phyloP scores from a whole-genome alignment of 306 rosid genomes.

The Pyrus betulifolia region DNA sequence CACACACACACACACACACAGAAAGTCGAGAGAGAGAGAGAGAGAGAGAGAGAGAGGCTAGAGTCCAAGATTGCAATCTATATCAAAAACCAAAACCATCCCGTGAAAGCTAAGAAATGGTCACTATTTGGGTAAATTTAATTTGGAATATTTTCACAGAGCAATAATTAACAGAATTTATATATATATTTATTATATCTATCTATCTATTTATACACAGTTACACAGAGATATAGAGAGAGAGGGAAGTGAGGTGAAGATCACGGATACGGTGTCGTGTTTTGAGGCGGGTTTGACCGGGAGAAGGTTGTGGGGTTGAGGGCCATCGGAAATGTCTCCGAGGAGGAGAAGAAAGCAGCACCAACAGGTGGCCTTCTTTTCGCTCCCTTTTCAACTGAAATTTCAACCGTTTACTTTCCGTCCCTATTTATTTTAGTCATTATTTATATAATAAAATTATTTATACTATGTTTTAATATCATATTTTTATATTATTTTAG shows the following conservation, averaged over 20 bases:
- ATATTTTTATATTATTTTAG: no score
- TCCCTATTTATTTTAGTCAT: not conserved
- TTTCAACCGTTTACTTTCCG: not conserved
- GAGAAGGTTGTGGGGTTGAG: not conserved
- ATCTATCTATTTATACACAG: not conserved
- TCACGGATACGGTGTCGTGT: constrained; percentile 31
- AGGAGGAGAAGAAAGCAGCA: not conserved
- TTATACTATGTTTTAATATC: no score
- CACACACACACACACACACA: not conserved
- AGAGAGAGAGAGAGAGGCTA: not conserved
- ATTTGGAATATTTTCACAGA: not conserved
- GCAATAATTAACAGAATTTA: not conserved
- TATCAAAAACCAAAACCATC: constrained; percentile 13
- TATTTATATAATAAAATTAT: not conserved
- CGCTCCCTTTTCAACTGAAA: not conserved
- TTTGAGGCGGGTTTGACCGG: constrained; percentile 13
- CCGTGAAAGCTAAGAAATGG: constrained; percentile 43
- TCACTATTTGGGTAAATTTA: not conserved
- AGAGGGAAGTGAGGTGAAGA: constrained; percentile 3
- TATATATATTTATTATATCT: not conserved
- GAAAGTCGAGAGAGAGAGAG: not conserved
- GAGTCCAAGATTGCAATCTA: not conserved
- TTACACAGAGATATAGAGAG: not conserved
- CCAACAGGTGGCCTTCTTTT: not conserved
- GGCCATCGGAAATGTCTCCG: no score